phyloP scores from a whole-genome alignment of 208 protist species.

The Zelonia costaricensis region DNA sequence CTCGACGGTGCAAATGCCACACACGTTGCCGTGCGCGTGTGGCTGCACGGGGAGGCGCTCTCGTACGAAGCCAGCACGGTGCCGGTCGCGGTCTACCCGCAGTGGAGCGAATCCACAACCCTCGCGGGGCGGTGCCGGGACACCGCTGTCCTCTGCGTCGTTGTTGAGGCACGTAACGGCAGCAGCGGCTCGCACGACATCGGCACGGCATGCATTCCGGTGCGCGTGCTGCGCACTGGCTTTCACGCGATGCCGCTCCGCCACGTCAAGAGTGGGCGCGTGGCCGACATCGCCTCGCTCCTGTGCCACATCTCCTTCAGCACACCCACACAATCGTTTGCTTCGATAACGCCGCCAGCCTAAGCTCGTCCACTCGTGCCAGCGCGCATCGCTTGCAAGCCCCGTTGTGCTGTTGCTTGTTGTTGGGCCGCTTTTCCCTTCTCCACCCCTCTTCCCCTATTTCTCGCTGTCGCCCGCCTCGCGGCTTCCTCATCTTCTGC shows the following conservation, averaged over 20 bases:
- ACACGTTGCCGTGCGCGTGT: conserved; percentile 45
- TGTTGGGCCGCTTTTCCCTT: too few species aligned
- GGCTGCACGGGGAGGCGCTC: conserved; percentile 31
- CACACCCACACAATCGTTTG: not conserved
- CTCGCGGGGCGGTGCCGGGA: conserved; percentile 33
- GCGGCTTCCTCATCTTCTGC: too few species aligned
- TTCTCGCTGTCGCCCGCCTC: too few species aligned
- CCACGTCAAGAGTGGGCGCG: conserved; percentile 22
- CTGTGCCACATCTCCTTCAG: conserved; percentile 27
- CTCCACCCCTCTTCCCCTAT: too few species aligned
- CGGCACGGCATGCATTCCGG: conserved; percentile 38
- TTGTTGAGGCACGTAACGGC: conserved; percentile 27
- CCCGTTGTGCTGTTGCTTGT: too few species aligned
- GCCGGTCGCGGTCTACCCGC: conserved; percentile 55
- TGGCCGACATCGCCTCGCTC: conserved; percentile 32
- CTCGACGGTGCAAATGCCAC: conserved; percentile 30
- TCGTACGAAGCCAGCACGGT: conserved; percentile 24
- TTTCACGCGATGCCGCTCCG: conserved; percentile 50
- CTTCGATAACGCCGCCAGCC: not conserved
- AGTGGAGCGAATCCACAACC: conserved; percentile 46
- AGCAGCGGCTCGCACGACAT: conserved; percentile 34
- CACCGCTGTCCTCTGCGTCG: conserved; percentile 48
- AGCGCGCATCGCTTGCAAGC: too few species aligned
- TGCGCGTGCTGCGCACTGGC: conserved; percentile 41
- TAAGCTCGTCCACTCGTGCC: not conserved